Conservation (phyloP, 2,329 filamentous ascomycete genomes). For the Cordyceps militaris region DNA sequence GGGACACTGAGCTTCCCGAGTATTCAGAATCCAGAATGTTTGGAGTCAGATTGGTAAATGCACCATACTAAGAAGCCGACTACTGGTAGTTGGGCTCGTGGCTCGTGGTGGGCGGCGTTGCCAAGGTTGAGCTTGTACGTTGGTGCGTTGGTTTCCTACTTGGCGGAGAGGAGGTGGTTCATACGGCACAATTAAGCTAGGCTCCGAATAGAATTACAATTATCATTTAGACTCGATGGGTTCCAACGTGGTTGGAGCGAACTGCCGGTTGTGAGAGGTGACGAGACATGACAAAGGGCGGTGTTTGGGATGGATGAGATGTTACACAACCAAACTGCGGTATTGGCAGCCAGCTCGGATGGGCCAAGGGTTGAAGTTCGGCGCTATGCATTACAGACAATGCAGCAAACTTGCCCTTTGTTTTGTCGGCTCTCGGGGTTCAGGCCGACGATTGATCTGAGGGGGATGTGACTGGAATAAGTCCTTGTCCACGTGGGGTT, state of each 20-base stretch:
- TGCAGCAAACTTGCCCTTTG: background rate
- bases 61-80: background rate
- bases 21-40: background rate
- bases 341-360: background rate
- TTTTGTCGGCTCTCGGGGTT: background rate
- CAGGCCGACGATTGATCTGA: background rate
- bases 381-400: background rate
- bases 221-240: background rate
- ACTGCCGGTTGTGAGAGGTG: background rate
- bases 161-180: background rate
- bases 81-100: too few relatives aligned
- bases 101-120: background rate
- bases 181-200: background rate
- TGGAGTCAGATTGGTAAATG: background rate
- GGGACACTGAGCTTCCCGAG: slow-evolving; percentile 3
- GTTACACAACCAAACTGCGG: slow-evolving; percentile 1
- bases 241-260: background rate
- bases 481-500: background rate
- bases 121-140: background rate
- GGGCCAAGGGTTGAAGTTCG: background rate
- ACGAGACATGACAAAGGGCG: background rate
- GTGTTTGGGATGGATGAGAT: background rate
- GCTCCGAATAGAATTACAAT: background rate
- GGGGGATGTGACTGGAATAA: background rate
- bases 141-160: background rate